These are phyloP conservation scores for Zizania palustris DNA, from an alignment of 202 grass and related monocot species.

Conservation along the genomic window DNA sequence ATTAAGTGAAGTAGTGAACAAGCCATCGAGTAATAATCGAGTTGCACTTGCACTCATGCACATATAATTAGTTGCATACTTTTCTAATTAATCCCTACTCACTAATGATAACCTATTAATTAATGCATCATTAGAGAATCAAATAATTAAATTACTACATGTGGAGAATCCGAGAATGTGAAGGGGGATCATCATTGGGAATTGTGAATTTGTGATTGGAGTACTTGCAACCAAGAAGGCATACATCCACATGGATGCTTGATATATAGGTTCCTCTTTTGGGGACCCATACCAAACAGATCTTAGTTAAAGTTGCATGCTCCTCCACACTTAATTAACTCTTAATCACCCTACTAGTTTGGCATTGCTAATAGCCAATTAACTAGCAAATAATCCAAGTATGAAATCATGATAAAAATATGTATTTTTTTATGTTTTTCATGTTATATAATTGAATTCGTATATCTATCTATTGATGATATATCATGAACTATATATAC, in stretches of 20 bases:
- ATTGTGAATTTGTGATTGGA: slow-evolving; percentile 42
- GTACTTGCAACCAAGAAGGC: slow-evolving; percentile 36
- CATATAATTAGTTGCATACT: background rate
- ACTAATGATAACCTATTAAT: background rate
- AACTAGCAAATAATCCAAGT: background rate
- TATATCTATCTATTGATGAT: too few relatives aligned
- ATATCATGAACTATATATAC: too few relatives aligned
- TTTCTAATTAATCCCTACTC: background rate
- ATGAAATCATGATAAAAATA: background rate
- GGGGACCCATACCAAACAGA: slow-evolving; percentile 54
- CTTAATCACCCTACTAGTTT: slow-evolving; percentile 25
- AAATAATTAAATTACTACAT: slow-evolving; percentile 16
- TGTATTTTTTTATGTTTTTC: too few relatives aligned
- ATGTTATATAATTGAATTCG: too few relatives aligned
- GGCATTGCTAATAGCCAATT: slow-evolving; percentile 47
- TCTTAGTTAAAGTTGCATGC: slow-evolving; percentile 53
- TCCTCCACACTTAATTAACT: slow-evolving; percentile 38
- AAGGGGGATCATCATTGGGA: slow-evolving; percentile 46
- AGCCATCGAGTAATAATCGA: background rate
- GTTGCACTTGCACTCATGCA: too few relatives aligned
- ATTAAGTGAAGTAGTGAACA: background rate
- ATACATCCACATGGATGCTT: slow-evolving; percentile 32
- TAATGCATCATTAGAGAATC: slow-evolving; percentile 45
- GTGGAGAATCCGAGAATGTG: slow-evolving; percentile 39
- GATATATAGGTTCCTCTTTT: slow-evolving; percentile 59